phyloP scores from a whole-genome alignment of 345 rosid genomes.

The Jatropha curcas region DNA sequence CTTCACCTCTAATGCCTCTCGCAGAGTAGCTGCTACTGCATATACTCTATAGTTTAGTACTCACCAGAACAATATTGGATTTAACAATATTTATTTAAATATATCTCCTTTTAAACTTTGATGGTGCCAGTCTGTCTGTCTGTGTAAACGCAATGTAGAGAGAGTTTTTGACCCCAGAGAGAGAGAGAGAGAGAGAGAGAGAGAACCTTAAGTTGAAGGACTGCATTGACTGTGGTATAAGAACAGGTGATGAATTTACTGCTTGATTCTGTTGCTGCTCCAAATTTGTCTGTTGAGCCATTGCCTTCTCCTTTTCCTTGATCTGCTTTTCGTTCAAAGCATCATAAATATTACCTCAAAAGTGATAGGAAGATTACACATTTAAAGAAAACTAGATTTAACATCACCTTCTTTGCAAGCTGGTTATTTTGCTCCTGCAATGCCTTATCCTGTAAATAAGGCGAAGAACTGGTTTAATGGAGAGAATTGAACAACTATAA shows the following conservation, averaged over 20 bases:
- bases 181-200: conserved; percentile 16
- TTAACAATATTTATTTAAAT: too few relatives aligned
- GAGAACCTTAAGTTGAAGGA: conserved; percentile 46
- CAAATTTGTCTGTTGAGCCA: conserved; percentile 34
- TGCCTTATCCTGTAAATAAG: conserved; percentile 56
- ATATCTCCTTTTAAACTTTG: too few relatives aligned
- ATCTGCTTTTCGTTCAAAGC: conserved; percentile 40
- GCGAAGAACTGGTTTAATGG: neutral
- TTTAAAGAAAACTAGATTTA: neutral
- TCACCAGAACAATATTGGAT: too few relatives aligned
- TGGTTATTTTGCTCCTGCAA: conserved; percentile 66
- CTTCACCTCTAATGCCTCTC: conserved; percentile 27
- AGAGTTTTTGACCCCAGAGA: too few relatives aligned
- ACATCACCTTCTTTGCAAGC: conserved; percentile 70
- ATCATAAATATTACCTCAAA: neutral
- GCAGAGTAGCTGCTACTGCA: conserved; percentile 26
- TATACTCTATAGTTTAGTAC: too few relatives aligned
- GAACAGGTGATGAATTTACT: conserved; percentile 40
- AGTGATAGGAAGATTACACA: neutral
- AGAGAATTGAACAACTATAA: neutral
- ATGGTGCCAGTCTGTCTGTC: too few relatives aligned
- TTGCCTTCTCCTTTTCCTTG: conserved; percentile 67
- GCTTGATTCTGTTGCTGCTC: conserved; percentile 34
- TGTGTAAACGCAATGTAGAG: too few relatives aligned
- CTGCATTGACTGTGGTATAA: conserved; percentile 38